Conservation (phyloP, 192 early-diverging fungal genomes). For the Backusella westeae region DNA sequence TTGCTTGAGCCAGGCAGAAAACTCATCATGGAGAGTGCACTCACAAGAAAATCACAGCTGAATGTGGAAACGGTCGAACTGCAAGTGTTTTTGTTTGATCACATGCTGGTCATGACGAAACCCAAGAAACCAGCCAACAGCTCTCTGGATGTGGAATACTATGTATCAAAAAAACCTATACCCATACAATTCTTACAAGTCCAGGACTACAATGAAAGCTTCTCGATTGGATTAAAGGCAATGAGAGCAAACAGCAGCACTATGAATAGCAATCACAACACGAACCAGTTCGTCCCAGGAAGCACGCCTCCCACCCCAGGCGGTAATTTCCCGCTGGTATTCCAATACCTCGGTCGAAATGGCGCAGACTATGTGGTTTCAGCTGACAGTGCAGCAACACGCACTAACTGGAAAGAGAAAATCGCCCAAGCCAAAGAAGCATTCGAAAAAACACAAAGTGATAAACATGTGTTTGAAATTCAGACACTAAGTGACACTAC, state of each 20-base stretch:
- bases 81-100: conserved; percentile 86
- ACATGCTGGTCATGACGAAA: conserved; percentile 75
- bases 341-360: conserved; percentile 73
- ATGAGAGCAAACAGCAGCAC: conserved; percentile 8
- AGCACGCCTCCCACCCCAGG: conserved; percentile 37
- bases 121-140: conserved; percentile 43
- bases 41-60: conserved; percentile 45
- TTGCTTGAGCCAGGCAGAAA: conserved; percentile 66
- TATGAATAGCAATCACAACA: neutral
- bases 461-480: conserved; percentile 47
- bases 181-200: conserved; percentile 74
- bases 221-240: conserved; percentile 10
- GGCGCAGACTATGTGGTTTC: conserved; percentile 69
- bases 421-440: conserved; percentile 59
- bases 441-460: conserved; percentile 26
- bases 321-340: conserved; percentile 58
- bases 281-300: conserved; percentile 19
- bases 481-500: conserved; percentile 46
- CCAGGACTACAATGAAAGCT: conserved; percentile 23
- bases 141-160: conserved; percentile 57
- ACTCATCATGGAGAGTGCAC: conserved; percentile 75
- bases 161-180: conserved; percentile 71
- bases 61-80: conserved; percentile 62
- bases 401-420: conserved; percentile 79
- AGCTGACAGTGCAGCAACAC: conserved; percentile 67